phyloP scores from a whole-genome alignment of 106 monocot species.

The Phalaenopsis equestris region DNA sequence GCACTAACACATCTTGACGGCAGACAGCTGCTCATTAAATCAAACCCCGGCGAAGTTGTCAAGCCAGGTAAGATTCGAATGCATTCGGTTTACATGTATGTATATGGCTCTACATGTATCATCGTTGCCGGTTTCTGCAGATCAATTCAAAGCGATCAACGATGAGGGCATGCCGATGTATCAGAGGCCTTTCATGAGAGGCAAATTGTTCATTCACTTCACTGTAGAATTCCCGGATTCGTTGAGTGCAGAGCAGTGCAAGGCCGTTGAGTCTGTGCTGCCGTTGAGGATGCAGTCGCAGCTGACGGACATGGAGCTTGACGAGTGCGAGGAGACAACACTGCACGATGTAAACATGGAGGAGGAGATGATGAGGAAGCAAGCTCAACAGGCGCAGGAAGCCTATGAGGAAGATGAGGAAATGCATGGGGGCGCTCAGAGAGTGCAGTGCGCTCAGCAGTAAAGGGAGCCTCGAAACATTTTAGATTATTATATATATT shows the following conservation, averaged over 20 bases:
- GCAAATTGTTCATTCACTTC: slow-evolving; percentile 57
- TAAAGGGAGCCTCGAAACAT: neutral
- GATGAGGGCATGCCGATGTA: slow-evolving; percentile 26
- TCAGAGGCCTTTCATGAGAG: slow-evolving; percentile 22
- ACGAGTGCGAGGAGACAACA: slow-evolving; percentile 65
- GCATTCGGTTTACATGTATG: too few species aligned
- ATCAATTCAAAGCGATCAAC: slow-evolving; percentile 23
- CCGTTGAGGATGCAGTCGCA: slow-evolving; percentile 28
- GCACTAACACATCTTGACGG: slow-evolving; percentile 6
- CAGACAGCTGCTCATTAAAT: slow-evolving; percentile 6
- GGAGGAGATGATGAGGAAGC: slow-evolving; percentile 70
- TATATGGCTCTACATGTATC: neutral
- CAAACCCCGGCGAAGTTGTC: slow-evolving; percentile 8
- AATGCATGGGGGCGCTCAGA: slow-evolving; percentile 40
- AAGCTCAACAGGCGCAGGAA: slow-evolving; percentile 41
- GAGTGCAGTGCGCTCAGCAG: slow-evolving; percentile 73
- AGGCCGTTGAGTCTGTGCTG: slow-evolving; percentile 35
- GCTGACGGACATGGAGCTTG: slow-evolving; percentile 58
- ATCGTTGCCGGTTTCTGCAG: slow-evolving; percentile 11
- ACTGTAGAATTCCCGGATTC: slow-evolving; percentile 57
- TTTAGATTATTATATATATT: too few species aligned
- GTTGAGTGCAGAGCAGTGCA: slow-evolving; percentile 37
- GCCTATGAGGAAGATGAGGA: slow-evolving; percentile 69
- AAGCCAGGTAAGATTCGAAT: slow-evolving; percentile 21
- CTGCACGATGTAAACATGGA: slow-evolving; percentile 61